Percentiles rank a stretch among this genome's conserved stretches.
phyloP scores from a whole-genome alignment of 148 eudicot species.

The Vaccinium macrocarpon region DNA sequence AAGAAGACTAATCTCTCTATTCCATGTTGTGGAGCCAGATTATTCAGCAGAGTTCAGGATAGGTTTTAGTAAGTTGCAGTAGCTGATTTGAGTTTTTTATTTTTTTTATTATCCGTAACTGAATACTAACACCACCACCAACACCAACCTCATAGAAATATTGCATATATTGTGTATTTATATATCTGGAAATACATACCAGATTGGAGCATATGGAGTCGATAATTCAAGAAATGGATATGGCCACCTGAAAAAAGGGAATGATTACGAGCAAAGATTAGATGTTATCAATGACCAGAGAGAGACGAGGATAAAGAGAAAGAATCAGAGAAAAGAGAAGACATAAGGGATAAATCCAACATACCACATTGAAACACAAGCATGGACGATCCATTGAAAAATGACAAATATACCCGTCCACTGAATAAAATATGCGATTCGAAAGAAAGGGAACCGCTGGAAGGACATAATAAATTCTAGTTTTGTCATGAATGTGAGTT shows the following conservation, averaged over 20 bases:
- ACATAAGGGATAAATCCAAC: constrained; percentile 6
- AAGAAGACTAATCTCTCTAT: not conserved
- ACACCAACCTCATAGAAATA: not conserved
- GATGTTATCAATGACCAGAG: not conserved
- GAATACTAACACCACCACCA: not conserved
- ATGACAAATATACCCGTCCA: constrained; percentile 75
- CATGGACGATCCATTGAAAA: constrained; percentile 81
- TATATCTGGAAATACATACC: constrained; percentile 41
- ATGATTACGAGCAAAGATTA: not conserved
- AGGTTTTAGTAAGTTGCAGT: not conserved
- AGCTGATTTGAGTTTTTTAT: not conserved
- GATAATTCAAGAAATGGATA: constrained; percentile 80
- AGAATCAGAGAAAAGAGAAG: constrained; percentile 1
- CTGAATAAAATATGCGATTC: constrained; percentile 71
- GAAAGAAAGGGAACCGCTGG: constrained; percentile 86
- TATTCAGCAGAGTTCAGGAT: not conserved
- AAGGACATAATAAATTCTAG: not conserved
- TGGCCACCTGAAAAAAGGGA: constrained; percentile 66
- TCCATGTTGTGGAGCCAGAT: not conserved
- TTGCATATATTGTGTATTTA: constrained; percentile 12
- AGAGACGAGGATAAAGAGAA: not conserved
- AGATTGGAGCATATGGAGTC: constrained; percentile 67
- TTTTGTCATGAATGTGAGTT: not conserved
- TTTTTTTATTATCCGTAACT: not conserved
- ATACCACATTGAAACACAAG: constrained; percentile 66